phyloP scores from a whole-genome alignment of 2,329 filamentous ascomycete species.

The Trichophaea hybrida region DNA sequence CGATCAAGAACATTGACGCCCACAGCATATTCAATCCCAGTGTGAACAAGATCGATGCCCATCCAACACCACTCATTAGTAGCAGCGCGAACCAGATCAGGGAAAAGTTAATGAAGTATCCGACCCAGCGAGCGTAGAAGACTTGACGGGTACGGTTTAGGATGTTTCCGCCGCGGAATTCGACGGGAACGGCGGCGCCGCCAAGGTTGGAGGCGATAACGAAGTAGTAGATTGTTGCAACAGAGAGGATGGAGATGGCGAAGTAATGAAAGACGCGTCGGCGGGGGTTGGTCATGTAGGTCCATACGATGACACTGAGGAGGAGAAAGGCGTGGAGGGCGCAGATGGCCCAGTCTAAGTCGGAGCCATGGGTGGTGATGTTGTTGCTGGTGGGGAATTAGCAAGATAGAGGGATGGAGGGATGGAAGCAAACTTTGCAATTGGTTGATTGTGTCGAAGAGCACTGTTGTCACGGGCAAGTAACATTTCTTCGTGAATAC shows the following conservation, averaged over 20 bases:
- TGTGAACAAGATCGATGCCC: constrained; percentile 47
- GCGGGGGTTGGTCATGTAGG: constrained; percentile 40
- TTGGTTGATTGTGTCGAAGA: constrained; percentile 5
- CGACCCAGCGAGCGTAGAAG: constrained; percentile 53
- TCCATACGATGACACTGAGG: constrained; percentile 40
- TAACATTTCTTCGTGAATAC: too few species aligned
- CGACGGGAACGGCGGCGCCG: constrained; percentile 47
- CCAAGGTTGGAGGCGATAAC: constrained; percentile 53
- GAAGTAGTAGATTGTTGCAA: constrained; percentile 50
- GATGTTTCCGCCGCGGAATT: constrained; percentile 40
- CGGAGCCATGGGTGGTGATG: constrained; percentile 33
- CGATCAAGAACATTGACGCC: constrained; percentile 52
- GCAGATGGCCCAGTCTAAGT: constrained; percentile 49
- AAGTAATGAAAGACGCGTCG: constrained; percentile 52
- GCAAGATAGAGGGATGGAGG: not conserved
- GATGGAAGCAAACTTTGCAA: constrained; percentile 8
- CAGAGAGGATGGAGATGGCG: constrained; percentile 43
- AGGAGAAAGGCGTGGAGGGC: constrained; percentile 44
- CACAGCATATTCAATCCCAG: constrained; percentile 40
- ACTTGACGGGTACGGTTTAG: constrained; percentile 44
- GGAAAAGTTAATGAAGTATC: constrained; percentile 37
- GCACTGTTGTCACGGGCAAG: not conserved
- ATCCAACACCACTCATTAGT: constrained; percentile 49
- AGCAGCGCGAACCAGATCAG: constrained; percentile 39
- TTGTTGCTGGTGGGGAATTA: constrained; percentile 6